Evolutionary conservation across 1,139 yeast species (phyloP), one percentile per base, ranked within the genome.

Genomic region (Hyphopichia fennica): DNA sequence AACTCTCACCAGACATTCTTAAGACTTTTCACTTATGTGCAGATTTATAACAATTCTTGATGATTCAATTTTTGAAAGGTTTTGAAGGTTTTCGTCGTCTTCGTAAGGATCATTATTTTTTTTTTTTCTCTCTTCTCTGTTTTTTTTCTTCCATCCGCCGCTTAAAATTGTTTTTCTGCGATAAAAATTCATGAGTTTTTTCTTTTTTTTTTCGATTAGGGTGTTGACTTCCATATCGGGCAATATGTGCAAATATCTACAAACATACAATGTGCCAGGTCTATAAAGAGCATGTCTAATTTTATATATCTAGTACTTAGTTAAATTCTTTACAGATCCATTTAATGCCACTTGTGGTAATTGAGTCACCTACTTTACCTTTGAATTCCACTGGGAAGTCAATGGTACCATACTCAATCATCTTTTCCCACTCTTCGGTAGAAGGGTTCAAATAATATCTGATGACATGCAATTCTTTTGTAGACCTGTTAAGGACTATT

Each of bases 401-500:
- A 22, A 49, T 41, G 6, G 47, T 39, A 0, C 73, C 72, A 41
- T 57, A 69, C 13, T 54, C 57, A 39, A 69, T 63, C 22, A 61
- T 41, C 27, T 47, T 45, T 10, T 44, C 48, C 74, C 75, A 69
- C 13, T 41, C 15, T 1, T 41, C 41, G 0, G 49, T 53, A 3
- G 9, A 3, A 13, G 31, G 3, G 37, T 58, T 47, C 40, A 37
- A 50, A 46, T 47, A 53, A 2, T 60, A 54, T 37, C 75, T 51
- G n/a, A 63, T 49, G 2, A 67, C 68, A 41, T 65, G 63, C 33
- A 68, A 45, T 2, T 46, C 42, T 22, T 42, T 42, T 35, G 56
- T 58, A 1, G 47, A 35, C 38, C 67, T 67, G 45, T 74, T 68
- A 57, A 73, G 68, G 17, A 77, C 45, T 15, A 77, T 47, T 2